Conservation (phyloP, 2,329 filamentous ascomycete genomes). For the Penicillium sp. region DNA sequence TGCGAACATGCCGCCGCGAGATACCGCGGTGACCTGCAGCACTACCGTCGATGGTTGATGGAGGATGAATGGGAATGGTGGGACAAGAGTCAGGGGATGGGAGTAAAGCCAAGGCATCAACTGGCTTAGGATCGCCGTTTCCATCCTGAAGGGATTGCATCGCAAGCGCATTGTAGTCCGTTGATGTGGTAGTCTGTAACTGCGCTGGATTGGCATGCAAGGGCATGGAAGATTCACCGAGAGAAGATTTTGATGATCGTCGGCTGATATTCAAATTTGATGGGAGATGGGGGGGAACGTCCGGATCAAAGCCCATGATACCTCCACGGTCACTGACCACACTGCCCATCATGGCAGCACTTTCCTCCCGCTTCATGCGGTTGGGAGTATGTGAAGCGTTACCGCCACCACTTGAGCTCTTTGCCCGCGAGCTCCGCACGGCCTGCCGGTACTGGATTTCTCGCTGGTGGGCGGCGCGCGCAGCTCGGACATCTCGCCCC, state of each 20-base stretch:
- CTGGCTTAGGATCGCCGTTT: conserved; percentile 39
- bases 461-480: conserved; percentile 47
- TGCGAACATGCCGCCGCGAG: conserved; percentile 62
- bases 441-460: conserved; percentile 44
- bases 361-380: conserved; percentile 46
- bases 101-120: conserved; percentile 48
- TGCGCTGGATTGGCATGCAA: conserved; percentile 40
- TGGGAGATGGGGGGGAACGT: conserved; percentile 41
- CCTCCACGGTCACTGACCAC: conserved; percentile 58
- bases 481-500: conserved; percentile 60
- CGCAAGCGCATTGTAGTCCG: conserved; percentile 49
- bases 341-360: conserved; percentile 46
- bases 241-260: conserved; percentile 54
- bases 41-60: conserved; percentile 45
- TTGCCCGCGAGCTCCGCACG: conserved; percentile 42
- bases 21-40: conserved; percentile 58
- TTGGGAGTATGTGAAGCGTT: conserved; percentile 47
- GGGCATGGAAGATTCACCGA: conserved; percentile 36
- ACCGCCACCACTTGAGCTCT: conserved; percentile 46
- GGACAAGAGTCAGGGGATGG: conserved; percentile 56
- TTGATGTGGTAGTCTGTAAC: conserved; percentile 31
- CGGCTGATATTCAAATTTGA: conserved; percentile 38
- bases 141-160: conserved; percentile 44
- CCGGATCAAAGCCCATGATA: conserved; percentile 52
- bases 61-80: conserved; percentile 62